phyloP scores from a whole-genome alignment of 179 eudicot species.

The Drosera spatulata region DNA sequence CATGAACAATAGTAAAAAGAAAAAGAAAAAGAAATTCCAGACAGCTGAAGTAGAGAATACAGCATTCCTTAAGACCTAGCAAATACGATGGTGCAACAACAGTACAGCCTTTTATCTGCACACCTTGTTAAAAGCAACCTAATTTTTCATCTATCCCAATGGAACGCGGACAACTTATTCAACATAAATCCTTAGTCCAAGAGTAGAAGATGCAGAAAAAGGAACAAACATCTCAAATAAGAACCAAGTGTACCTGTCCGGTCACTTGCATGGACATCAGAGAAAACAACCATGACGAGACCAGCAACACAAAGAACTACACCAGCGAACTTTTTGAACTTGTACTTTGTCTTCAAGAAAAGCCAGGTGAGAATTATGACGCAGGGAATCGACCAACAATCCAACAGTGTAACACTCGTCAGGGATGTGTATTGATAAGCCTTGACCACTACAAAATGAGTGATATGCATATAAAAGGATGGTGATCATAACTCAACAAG shows the following conservation, averaged over 20 bases:
- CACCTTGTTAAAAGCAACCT: too few species aligned
- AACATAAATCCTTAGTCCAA: too few species aligned
- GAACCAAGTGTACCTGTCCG: slow-evolving; percentile 32
- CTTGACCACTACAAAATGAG: slow-evolving; percentile 59
- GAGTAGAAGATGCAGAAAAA: too few species aligned
- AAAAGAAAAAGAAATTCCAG: too few species aligned
- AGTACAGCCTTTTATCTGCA: too few species aligned
- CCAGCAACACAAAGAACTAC: slow-evolving; percentile 64
- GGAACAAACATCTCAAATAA: too few species aligned
- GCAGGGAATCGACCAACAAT: slow-evolving; percentile 83
- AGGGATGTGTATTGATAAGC: slow-evolving; percentile 78
- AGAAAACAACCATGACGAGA: slow-evolving; percentile 51
- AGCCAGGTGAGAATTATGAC: slow-evolving; percentile 69
- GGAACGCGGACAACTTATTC: too few species aligned
- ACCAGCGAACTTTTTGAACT: slow-evolving; percentile 44
- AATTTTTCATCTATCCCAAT: not conserved
- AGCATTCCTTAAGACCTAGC: too few species aligned
- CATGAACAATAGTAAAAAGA: too few species aligned
- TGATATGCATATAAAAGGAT: not conserved
- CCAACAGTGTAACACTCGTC: slow-evolving; percentile 82
- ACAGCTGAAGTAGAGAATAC: too few species aligned
- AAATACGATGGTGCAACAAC: too few species aligned
- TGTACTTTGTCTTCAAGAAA: slow-evolving; percentile 71
- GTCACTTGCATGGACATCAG: slow-evolving; percentile 62
- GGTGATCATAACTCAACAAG: not conserved